These are phyloP conservation scores for Endoconidiophora polonica DNA, from an alignment of 2,329 filamentous ascomycete species.

Conservation along the genomic window DNA sequence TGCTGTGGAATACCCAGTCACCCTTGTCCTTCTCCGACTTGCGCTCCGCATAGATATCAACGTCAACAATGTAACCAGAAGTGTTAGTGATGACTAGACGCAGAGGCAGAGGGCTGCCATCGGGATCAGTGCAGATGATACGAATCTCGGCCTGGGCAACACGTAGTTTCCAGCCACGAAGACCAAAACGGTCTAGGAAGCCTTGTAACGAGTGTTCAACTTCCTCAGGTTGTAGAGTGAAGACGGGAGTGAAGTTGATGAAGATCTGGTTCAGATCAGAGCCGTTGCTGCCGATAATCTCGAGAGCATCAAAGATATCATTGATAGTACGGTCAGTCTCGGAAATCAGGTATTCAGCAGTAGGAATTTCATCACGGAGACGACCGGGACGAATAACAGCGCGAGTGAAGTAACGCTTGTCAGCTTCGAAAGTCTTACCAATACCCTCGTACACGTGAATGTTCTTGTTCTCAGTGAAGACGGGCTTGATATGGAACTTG, in stretches of 20 bases:
- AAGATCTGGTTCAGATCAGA: slow-evolving; percentile 99
- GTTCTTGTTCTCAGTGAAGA: slow-evolving; percentile 98
- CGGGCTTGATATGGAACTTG: slow-evolving; percentile 95
- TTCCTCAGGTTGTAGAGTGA: slow-evolving; percentile 76
- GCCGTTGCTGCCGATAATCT: slow-evolving; percentile 98
- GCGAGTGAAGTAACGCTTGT: slow-evolving; percentile 97
- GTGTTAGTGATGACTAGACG: slow-evolving; percentile 97
- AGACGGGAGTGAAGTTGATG: slow-evolving; percentile 97
- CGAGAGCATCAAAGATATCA: slow-evolving; percentile 90
- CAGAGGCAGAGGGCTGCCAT: slow-evolving; percentile 71
- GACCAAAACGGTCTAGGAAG: slow-evolving; percentile 91
- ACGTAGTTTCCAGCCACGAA: slow-evolving; percentile 87
- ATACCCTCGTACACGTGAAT: slow-evolving; percentile 97
- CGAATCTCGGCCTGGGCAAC: slow-evolving; percentile 96
- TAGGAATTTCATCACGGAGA: slow-evolving; percentile 91
- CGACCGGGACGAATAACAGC: slow-evolving; percentile 88
- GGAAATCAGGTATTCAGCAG: slow-evolving; percentile 94
- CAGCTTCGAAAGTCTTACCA: slow-evolving; percentile 84
- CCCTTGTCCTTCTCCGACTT: slow-evolving; percentile 98
- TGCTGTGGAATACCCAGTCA: slow-evolving; percentile 96
- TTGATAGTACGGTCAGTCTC: slow-evolving; percentile 94
- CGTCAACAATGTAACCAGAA: slow-evolving; percentile 91
- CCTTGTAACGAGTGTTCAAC: slow-evolving; percentile 86
- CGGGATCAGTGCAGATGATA: slow-evolving; percentile 87
- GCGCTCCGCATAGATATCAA: slow-evolving; percentile 93